Base-by-base conservation (phyloP, 306 rosid species). In the Corylus heterophylla region DNA sequence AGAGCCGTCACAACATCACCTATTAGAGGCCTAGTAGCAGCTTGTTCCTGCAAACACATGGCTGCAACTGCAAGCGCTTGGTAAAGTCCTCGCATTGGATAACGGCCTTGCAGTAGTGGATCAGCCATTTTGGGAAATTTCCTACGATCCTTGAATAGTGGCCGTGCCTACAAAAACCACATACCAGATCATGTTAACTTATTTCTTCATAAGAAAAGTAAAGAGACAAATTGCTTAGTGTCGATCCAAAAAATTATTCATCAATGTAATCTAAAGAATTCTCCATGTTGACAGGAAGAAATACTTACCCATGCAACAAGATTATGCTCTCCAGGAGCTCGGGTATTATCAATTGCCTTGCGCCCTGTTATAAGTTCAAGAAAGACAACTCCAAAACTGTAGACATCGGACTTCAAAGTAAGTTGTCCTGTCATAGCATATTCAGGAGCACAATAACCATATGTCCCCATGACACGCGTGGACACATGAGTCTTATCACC, bases 361-460 rank as follows among this genome's bases (percentile, higher is more conserved):
- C 96, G 89, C 25, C 98, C 98, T 0, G 98, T 88, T 39, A 94
- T 92, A 72, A 94, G 89, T 81, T 94, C 97, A 0, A 94, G 91
- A 58, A 94, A 78, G 71, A 94, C 94, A 27, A 94, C 97, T 70
- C 98, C 98, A 47, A 92, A 92, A 62, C 96, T 87, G 78, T 94
- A 94, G 12, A 92, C 92, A 83, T 94, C 97, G 0, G 94, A 92
- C 74, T 88, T 92, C 6, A 87, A 83, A 72, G 98, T 92, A 76
- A 90, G 92, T 35, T 92, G 93, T 31, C 98, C 97, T 2, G 97
- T 92, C 92, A 89, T 86, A 3, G 88, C 89, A 83, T 90, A 94
- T 73, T 94, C 97, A 0, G 98, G 98, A 20, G 98, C 98, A 80
- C 98, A 92, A 79, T 92, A 92, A 20, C 97, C 96, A 71, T 90